Base-by-base conservation (phyloP, 192 early-diverging fungal species). In the Podila epicladia region DNA sequence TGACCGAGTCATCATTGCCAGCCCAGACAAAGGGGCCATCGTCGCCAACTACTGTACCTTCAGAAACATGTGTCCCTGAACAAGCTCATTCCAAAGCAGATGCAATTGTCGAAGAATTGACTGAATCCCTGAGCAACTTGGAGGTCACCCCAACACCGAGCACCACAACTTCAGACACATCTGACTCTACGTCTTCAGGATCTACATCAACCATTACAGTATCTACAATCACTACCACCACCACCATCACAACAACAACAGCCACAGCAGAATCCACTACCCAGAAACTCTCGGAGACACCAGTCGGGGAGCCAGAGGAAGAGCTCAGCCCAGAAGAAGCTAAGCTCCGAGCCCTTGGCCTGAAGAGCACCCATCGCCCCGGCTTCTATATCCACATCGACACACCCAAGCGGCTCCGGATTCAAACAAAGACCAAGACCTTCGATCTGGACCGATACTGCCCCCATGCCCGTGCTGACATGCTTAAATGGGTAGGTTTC, bases 291-390 rank as follows among this genome's bases (percentile, higher is more conserved):
- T 53, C 51, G 13, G 51, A 53, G 17, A 7, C 38, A 13, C 12
- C 62, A 20, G 17, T 38, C 6, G 53, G 1, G 6, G 69, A 72
- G 31, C 7, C 26, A 24, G 41, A 72, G 53, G 75, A 79, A 59
- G 76, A 79, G 6, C 76, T 79, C 8, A 68, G 65, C 32, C 65
- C 69, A 6, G 76, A 79, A 37, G 76, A 79, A 38, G 76, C 76
- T n/a, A 49, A 58, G 38, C 26, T 79, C 51, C 13, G 41, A 28
- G 69, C 69, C 38, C 60, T 63, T 15, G 76, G 76, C 4, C 31
- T 79, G n/a, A 79, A 79, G 58, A 79, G 76, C 45, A 79, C 76
- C 11, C 76, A 79, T 31, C 76, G 76, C 38, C 70, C 76, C 12
- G 76, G 76, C 6, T 79, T 79, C 53, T 79, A 72, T 50, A 60